Evolutionary conservation across 1,284 basidiomycete species (phyloP).

Genomic region (Vanrija humicola): DNA sequence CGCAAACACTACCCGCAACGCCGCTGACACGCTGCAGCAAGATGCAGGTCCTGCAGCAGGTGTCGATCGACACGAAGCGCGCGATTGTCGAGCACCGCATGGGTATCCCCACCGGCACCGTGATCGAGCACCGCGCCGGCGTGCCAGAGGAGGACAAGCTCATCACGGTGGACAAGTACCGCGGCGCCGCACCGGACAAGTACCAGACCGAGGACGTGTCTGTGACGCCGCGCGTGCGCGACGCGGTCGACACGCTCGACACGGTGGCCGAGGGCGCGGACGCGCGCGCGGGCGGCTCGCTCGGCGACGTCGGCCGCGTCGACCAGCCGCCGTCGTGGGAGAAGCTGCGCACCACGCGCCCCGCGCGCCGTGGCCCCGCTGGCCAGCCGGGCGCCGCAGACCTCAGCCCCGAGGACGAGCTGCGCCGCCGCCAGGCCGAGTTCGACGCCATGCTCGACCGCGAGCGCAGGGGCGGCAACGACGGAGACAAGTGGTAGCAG

Average conservation of each 20-base stretch:
- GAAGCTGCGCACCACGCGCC: conserved; percentile 6
- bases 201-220: not conserved
- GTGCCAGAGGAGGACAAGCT: conserved; percentile 1
- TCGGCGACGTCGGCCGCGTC: not conserved
- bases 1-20: not conserved
- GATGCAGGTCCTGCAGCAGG: conserved; percentile 33
- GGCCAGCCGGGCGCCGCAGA: not conserved
- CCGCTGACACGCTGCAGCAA: conserved; percentile 23
- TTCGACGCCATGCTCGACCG: conserved; percentile 37
- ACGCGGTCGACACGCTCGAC: not conserved
- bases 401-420: conserved; percentile 7
- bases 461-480: conserved; percentile 27
- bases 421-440: conserved; percentile 25
- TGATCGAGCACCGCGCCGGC: conserved; percentile 9
- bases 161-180: too few species aligned
- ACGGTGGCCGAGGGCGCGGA: too few species aligned
- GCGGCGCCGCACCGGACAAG: too few species aligned
- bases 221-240: not conserved
- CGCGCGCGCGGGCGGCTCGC: too few species aligned
- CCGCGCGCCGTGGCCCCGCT: conserved; percentile 7
- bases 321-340: conserved; percentile 2
- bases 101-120: conserved; percentile 10
- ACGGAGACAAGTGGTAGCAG: conserved; percentile 8
- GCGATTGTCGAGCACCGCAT: conserved; percentile 12
- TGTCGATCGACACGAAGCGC: conserved; percentile 27